Conservation (phyloP, 164 flowering plant species). For the Kingdonia uniflora region DNA sequence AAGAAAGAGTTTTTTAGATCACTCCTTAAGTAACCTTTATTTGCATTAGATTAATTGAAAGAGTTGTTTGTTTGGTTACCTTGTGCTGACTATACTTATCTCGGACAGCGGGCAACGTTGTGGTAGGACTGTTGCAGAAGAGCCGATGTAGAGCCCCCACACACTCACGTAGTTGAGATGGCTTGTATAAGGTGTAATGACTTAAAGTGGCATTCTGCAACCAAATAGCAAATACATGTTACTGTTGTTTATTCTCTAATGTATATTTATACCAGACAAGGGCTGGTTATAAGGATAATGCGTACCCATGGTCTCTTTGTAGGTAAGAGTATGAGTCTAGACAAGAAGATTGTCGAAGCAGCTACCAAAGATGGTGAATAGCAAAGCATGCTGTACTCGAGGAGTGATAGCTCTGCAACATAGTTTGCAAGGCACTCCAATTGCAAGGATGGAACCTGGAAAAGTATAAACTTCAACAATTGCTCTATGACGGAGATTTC, state of each 20-base stretch:
- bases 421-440: conserved; percentile 82
- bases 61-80: conserved; percentile 23
- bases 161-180: conserved; percentile 45
- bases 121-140: conserved; percentile 29
- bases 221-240: not conserved
- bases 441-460: conserved; percentile 55
- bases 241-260: no score
- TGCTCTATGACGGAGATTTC: not conserved
- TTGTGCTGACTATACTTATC: conserved; percentile 89
- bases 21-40: not conserved
- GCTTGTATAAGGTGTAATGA: conserved; percentile 69
- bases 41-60: not conserved
- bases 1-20: not conserved
- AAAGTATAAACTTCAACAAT: not conserved
- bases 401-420: conserved; percentile 80
- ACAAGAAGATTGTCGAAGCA: conserved; percentile 82
- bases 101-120: conserved; percentile 60
- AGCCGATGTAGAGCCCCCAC: conserved; percentile 58
- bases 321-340: conserved; percentile 55
- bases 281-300: not conserved
- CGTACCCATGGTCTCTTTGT: conserved; percentile 86
- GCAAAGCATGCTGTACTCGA: conserved; percentile 73
- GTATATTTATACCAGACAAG: not conserved
- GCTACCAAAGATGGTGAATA: conserved; percentile 79
- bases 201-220: conserved; percentile 50